phyloP scores from a whole-genome alignment of 768 basidiomycete species.

The Tylopilus sp. region DNA sequence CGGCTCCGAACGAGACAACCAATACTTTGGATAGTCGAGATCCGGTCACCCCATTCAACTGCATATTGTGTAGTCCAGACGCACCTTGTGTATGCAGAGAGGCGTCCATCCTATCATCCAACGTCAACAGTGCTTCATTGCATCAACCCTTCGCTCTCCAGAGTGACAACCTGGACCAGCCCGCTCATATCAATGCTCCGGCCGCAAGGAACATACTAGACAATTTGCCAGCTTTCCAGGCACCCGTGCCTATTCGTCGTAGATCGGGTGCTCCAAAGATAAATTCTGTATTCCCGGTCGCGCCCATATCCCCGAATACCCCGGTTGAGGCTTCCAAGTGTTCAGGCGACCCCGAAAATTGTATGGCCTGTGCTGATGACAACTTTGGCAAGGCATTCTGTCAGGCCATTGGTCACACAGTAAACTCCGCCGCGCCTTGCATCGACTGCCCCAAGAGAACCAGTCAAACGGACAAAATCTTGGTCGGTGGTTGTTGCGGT shows the following conservation, averaged over 20 bases:
- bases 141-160: constrained; percentile 13
- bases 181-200: constrained; percentile 28
- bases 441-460: constrained; percentile 49
- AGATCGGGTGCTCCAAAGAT: constrained; percentile 36
- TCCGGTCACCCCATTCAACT: constrained; percentile 38
- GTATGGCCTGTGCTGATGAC: constrained; percentile 81
- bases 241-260: constrained; percentile 77
- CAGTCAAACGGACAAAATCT: constrained; percentile 24
- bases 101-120: constrained; percentile 45
- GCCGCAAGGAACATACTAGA: constrained; percentile 58
- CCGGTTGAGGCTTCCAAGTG: constrained; percentile 42
- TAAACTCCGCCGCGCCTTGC: constrained; percentile 52
- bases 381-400: constrained; percentile 88
- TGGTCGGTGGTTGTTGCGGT: constrained; percentile 37
- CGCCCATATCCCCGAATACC: constrained; percentile 32
- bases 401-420: constrained; percentile 61
- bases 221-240: constrained; percentile 75
- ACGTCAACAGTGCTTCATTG: constrained; percentile 7
- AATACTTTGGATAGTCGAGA: constrained; percentile 33
- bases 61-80: constrained; percentile 72
- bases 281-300: constrained; percentile 55
- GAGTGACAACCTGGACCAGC: constrained; percentile 16
- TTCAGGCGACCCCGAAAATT: constrained; percentile 85
- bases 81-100: constrained; percentile 78
- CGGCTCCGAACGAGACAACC: constrained; percentile 28